A percentile compares a stretch with the other conserved stretches of the same genome.
These are phyloP conservation scores for Neoscytalidium dimidiatum DNA, from an alignment of 2,329 filamentous ascomycete genomes.

Conservation along the genomic window DNA sequence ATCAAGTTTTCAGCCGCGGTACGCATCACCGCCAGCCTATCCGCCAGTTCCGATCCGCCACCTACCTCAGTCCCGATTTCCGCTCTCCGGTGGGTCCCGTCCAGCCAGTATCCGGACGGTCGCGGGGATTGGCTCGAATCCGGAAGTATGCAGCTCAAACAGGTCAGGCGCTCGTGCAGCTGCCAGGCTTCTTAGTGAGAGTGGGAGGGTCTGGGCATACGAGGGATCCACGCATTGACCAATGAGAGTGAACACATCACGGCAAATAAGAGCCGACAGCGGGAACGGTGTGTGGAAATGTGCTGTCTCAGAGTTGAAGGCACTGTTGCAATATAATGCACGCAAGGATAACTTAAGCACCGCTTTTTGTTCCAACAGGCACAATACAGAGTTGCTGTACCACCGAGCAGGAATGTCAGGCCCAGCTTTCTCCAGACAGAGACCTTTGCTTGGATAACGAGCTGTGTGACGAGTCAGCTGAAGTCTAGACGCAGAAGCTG, in stretches of 20 bases:
- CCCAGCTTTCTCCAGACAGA: constrained; percentile 33
- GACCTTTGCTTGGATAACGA: constrained; percentile 32
- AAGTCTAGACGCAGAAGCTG: neutral
- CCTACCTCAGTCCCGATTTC: neutral
- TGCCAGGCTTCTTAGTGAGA: too few species aligned
- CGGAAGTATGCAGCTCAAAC: too few species aligned
- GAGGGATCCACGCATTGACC: too few species aligned
- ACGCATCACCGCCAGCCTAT: neutral
- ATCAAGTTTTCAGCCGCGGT: neutral
- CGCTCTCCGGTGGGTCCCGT: neutral
- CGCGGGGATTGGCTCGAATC: too few species aligned
- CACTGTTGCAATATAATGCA: too few species aligned
- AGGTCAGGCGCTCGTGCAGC: too few species aligned
- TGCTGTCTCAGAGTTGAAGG: constrained; percentile 32
- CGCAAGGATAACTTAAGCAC: too few species aligned
- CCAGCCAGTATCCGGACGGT: neutral
- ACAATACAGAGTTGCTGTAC: too few species aligned
- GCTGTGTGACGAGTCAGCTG: constrained; percentile 3
- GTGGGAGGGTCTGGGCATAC: too few species aligned
- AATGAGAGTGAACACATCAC: constrained; percentile 35
- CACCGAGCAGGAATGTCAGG: constrained; percentile 34
- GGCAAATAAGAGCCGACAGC: too few species aligned
- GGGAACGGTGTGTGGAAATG: too few species aligned
- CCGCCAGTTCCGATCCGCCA: neutral
- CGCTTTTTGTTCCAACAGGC: too few species aligned